phyloP scores from a whole-genome alignment of 202 grass and related monocot genomes.

The Elaeis oleifera region DNA sequence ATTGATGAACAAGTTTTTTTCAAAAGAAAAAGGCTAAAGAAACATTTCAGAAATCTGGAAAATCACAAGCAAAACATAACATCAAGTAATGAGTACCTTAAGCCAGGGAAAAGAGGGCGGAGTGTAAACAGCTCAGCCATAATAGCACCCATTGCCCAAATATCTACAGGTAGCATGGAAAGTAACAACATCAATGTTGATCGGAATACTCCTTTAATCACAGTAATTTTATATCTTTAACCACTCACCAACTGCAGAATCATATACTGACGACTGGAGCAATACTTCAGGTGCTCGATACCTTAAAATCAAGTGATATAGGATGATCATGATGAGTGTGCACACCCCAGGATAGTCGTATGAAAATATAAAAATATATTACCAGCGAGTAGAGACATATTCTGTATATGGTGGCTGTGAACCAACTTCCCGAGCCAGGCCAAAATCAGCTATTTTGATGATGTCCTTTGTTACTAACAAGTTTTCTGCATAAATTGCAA shows the following conservation, averaged over 20 bases:
- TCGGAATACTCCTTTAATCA: no score
- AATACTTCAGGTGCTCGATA: conserved; percentile 96
- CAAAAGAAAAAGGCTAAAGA: no score
- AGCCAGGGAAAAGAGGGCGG: conserved; percentile 86
- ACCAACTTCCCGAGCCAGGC: conserved; percentile 81
- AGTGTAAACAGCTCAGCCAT: conserved; percentile 97
- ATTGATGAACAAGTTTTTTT: no score
- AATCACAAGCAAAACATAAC: no score
- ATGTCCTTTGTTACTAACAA: conserved; percentile 81
- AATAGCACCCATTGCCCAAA: conserved; percentile 99
- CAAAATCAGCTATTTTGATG: conserved; percentile 98
- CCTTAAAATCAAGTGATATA: conserved; percentile 43
- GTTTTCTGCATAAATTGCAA: conserved; percentile 48
- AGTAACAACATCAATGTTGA: conserved; percentile 2
- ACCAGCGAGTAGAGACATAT: conserved; percentile 99
- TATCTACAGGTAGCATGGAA: conserved; percentile 52
- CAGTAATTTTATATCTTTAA: no score
- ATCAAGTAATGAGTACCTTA: conserved; percentile 39
- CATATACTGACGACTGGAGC: conserved; percentile 84
- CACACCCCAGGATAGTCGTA: background rate
- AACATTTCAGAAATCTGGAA: no score
- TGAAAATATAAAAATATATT: background rate
- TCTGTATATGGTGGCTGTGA: conserved; percentile 83
- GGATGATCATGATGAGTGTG: conserved; percentile 16
- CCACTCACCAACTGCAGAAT: conserved; percentile 84